Evolutionary conservation across 116 monocot genomes (phyloP).

Genomic region (Papilionanthe hybrid): DNA sequence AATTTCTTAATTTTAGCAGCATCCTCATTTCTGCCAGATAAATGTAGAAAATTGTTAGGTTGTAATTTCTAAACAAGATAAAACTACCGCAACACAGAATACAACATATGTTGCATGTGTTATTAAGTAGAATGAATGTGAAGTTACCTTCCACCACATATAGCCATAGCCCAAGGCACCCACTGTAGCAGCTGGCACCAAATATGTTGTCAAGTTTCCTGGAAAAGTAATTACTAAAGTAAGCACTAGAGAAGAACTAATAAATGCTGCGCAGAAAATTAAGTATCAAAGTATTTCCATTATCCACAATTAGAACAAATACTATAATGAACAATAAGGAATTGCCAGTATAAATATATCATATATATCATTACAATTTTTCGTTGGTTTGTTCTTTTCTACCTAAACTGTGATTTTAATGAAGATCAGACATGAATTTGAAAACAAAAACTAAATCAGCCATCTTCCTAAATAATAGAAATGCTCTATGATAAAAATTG

Average conservation of each 20-base stretch:
- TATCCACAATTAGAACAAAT: neutral
- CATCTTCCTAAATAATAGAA: neutral
- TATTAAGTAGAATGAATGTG: neutral
- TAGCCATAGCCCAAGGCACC: slow-evolving; percentile 87
- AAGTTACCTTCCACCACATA: slow-evolving; percentile 98
- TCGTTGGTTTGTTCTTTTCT: neutral
- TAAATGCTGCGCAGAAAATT: neutral
- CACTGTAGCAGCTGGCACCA: slow-evolving; percentile 74
- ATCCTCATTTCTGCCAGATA: neutral
- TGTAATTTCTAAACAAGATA: neutral
- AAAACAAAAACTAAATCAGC: neutral
- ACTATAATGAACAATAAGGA: neutral
- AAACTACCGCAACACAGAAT: neutral
- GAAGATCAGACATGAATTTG: neutral
- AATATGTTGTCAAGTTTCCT: slow-evolving; percentile 54
- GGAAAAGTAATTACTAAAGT: slow-evolving; percentile 1
- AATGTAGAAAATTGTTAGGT: neutral
- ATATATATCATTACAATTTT: neutral
- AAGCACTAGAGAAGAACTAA: neutral
- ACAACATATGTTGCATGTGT: neutral
- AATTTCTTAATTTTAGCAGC: neutral
- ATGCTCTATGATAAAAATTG: neutral
- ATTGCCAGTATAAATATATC: neutral
- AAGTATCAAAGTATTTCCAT: neutral
- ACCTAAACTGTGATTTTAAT: neutral